These are phyloP conservation scores for Grigorovia humatica DNA, from an alignment of 805 yeast genomes.

Conservation along the genomic window DNA sequence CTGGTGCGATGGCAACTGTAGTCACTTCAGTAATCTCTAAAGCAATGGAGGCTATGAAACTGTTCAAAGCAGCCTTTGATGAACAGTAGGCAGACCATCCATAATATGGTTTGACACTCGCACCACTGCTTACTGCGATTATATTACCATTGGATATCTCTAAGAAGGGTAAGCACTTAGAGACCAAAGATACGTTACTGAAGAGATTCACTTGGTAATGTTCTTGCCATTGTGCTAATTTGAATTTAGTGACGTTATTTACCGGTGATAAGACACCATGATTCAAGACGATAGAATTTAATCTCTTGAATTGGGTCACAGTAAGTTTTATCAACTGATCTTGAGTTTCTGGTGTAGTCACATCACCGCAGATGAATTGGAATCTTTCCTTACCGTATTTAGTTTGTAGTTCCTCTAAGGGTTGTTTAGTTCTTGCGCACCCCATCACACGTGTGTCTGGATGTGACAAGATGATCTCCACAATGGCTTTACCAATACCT, in stretches of 20 bases:
- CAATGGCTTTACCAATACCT: conserved; percentile 77
- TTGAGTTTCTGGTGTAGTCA: conserved; percentile 32
- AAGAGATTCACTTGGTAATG: conserved; percentile 72
- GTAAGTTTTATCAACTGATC: conserved; percentile 36
- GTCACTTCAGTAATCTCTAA: conserved; percentile 43
- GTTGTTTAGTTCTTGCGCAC: conserved; percentile 55
- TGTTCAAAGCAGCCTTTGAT: conserved; percentile 86
- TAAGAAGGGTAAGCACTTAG: conserved; percentile 47
- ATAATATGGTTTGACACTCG: conserved; percentile 40
- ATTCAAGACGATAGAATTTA: conserved; percentile 61
- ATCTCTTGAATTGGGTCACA: conserved; percentile 39
- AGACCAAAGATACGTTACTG: conserved; percentile 53
- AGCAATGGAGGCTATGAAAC: conserved; percentile 55
- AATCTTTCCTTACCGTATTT: conserved; percentile 41
- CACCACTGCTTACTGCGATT: conserved; percentile 85
- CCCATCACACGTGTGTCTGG: conserved; percentile 43
- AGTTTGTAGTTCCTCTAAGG: conserved; percentile 34
- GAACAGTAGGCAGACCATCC: conserved; percentile 88
- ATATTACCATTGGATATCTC: conserved; percentile 46
- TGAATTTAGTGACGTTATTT: conserved; percentile 30
- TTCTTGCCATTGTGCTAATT: conserved; percentile 47
- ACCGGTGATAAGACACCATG: conserved; percentile 86
- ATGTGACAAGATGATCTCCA: conserved; percentile 36
- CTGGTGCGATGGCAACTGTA: conserved; percentile 78
- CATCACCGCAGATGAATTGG: conserved; percentile 48